phyloP scores from a whole-genome alignment of 78 protist genomes.

The Planoprotostelium fungivorum region DNA sequence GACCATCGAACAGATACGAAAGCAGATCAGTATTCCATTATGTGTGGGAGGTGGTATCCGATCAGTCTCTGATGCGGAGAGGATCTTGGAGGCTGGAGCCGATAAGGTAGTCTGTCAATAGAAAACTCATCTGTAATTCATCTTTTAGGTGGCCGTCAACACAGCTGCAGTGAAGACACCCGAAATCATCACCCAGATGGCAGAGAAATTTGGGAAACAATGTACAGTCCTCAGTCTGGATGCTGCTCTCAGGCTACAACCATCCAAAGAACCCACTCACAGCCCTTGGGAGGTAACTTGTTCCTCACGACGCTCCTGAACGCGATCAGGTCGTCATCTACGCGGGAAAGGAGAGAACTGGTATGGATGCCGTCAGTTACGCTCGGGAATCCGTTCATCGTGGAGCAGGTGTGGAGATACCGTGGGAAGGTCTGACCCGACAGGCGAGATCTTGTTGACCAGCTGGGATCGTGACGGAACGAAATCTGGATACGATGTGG shows the following conservation, averaged over 20 bases:
- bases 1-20: neutral
- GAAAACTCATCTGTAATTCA: neutral
- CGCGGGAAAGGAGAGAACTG: conserved; percentile 7
- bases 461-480: conserved; percentile 18
- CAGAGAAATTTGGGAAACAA: neutral
- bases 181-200: neutral
- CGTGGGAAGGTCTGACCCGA: neutral
- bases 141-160: conserved; percentile 5
- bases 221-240: conserved; percentile 10
- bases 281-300: neutral
- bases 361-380: conserved; percentile 1
- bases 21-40: neutral
- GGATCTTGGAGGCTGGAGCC: conserved; percentile 9
- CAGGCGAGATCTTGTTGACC: conserved; percentile 18
- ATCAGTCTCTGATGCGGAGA: neutral
- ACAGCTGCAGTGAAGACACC: conserved; percentile 10
- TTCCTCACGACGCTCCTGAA: too few relatives aligned
- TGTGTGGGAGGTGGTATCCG: conserved; percentile 15
- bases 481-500: conserved; percentile 8
- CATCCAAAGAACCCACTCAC: neutral
- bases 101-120: neutral
- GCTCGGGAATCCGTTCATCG: neutral
- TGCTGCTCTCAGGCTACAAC: neutral
- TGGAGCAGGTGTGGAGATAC: too few relatives aligned
- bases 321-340: conserved; percentile 2